These are phyloP conservation scores for Lentinula lateritia DNA, from an alignment of 768 basidiomycete genomes.

Conservation along the genomic window DNA sequence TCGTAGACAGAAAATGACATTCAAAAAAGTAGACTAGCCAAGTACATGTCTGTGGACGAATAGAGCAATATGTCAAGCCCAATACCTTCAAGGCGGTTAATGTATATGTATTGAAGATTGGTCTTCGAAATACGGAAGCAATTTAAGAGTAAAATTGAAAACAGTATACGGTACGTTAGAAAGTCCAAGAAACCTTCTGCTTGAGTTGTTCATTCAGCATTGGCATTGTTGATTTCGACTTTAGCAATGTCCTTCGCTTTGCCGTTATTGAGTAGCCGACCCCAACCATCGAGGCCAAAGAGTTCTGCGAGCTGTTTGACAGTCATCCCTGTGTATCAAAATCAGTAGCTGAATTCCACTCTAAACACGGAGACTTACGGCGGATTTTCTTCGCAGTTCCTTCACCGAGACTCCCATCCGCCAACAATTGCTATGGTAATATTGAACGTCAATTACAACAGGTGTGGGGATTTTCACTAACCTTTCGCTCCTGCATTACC, in stretches of 20 bases:
- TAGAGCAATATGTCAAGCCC: background rate
- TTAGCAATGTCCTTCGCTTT: background rate
- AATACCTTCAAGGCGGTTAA: background rate
- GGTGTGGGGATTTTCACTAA: conserved; percentile 11
- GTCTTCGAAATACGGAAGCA: background rate
- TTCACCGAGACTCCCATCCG: conserved; percentile 60
- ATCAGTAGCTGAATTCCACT: background rate
- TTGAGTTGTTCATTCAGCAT: background rate
- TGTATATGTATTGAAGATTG: background rate
- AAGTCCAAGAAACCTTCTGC: background rate
- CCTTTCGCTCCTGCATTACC: conserved; percentile 57
- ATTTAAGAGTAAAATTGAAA: background rate
- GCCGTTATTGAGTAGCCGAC: conserved; percentile 18
- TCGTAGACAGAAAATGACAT: conserved; percentile 22
- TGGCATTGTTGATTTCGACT: background rate
- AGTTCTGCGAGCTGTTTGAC: conserved; percentile 48
- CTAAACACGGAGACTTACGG: conserved; percentile 26
- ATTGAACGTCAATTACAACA: background rate
- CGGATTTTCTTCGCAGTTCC: conserved; percentile 55
- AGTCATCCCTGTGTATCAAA: conserved; percentile 28
- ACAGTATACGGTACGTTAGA: background rate
- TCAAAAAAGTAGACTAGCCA: background rate
- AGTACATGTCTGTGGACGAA: background rate
- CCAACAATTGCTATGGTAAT: conserved; percentile 38
- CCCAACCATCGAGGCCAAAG: conserved; percentile 37